phyloP scores from a whole-genome alignment of 2,329 filamentous ascomycete genomes.

The Cladosporium cucumerinum region DNA sequence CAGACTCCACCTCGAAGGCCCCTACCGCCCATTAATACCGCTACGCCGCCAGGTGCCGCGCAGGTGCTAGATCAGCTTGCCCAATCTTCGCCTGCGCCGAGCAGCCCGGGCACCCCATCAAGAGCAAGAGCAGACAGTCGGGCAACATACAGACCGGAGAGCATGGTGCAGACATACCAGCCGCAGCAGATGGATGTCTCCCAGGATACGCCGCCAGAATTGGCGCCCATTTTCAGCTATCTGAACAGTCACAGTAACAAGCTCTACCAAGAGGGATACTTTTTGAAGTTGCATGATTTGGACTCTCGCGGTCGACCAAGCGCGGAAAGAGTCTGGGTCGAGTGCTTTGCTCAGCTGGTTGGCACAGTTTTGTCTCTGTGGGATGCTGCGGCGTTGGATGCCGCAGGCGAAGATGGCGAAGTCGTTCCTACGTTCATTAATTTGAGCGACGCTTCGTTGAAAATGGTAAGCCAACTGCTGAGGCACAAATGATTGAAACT shows the following conservation, averaged over 20 bases:
- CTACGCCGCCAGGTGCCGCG: conserved; percentile 20
- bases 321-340: conserved; percentile 82
- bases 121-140: conserved; percentile 47
- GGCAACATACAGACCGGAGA: conserved; percentile 67
- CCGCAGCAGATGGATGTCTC: conserved; percentile 82
- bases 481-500: not conserved
- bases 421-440: conserved; percentile 93
- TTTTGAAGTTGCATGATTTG: conserved; percentile 92
- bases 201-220: conserved; percentile 83
- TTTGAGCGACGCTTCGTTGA: conserved; percentile 92
- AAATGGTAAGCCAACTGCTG: conserved; percentile 65
- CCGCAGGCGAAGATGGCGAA: conserved; percentile 77
- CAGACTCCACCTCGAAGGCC: conserved; percentile 21
- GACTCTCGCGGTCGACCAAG: conserved; percentile 87
- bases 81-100: conserved; percentile 10
- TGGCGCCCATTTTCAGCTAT: conserved; percentile 89
- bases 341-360: conserved; percentile 95
- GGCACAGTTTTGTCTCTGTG: conserved; percentile 92
- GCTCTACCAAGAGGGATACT: conserved; percentile 96
- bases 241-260: conserved; percentile 96
- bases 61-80: conserved; percentile 17
- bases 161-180: conserved; percentile 81
- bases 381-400: conserved; percentile 90
- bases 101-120: conserved; percentile 34
- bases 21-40: conserved; percentile 26